These are phyloP conservation scores for Blumeria hordei DNA, from an alignment of 2,329 filamentous ascomycete genomes.

Conservation along the genomic window DNA sequence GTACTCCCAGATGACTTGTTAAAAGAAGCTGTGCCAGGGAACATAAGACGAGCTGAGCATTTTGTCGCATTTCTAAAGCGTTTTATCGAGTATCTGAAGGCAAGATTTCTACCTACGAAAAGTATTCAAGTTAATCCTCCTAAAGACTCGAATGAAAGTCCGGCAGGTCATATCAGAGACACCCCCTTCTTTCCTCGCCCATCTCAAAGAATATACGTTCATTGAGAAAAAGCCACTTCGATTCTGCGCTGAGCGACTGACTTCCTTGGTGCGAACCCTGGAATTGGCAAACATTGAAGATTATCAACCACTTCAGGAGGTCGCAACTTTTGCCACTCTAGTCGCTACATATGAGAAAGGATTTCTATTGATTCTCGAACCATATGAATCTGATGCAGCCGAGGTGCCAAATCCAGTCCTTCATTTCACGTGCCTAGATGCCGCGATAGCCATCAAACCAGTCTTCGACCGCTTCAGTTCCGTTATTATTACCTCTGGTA, in stretches of 20 bases:
- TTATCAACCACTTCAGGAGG: conserved; percentile 88
- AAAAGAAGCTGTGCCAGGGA: conserved; percentile 87
- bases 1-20: conserved; percentile 80
- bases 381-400: conserved; percentile 83
- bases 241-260: conserved; percentile 86
- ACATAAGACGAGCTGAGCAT: conserved; percentile 86
- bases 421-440: conserved; percentile 90
- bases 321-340: conserved; percentile 88
- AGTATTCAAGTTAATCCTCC: background rate
- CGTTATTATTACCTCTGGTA: conserved; percentile 94
- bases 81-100: conserved; percentile 91
- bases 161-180: conserved; percentile 94
- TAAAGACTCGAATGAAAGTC: conserved; percentile 89
- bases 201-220: conserved; percentile 87
- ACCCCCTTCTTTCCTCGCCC: conserved; percentile 73
- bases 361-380: conserved; percentile 88
- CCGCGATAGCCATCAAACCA: conserved; percentile 91
- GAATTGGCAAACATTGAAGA: conserved; percentile 97
- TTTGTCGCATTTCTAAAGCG: conserved; percentile 86
- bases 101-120: conserved; percentile 10
- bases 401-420: conserved; percentile 92
- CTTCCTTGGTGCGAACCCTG: conserved; percentile 79
- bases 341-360: conserved; percentile 94
- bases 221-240: conserved; percentile 88
- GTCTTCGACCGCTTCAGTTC: conserved; percentile 96